Base-by-base conservation (phyloP, 192 early-diverging fungal genomes). In the Obelidium mucronatum region DNA sequence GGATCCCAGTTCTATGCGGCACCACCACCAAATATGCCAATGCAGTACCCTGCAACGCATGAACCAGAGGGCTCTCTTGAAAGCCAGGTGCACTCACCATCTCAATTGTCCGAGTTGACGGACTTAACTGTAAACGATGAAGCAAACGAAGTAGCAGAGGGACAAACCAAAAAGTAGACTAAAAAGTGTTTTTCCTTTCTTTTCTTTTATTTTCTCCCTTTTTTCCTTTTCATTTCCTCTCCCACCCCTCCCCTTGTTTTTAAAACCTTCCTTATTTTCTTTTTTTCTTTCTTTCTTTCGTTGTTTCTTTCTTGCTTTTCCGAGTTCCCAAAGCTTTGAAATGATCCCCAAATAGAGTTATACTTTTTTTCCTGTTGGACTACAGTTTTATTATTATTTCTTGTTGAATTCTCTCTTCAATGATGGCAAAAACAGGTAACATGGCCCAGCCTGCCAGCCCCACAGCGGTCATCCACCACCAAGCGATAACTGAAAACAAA, bases 1-100 rank as follows among this genome's bases (percentile, higher is more conserved):
- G 66, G 66, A n/a, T 15, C 40, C n/a, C 66, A 42, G 30, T 67
- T 26, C 33, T 67, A 67, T 52, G 40, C 66, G 26, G 66, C 44
- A 28, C n/a, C n/a, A n/a, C n/a, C n/a, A n/a, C 40, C 61, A 5
- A 24, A 4, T 19, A 15, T 39, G 6, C 61, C 66, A 13, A 48
- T 52, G 1, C 44, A 19, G 37, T 33, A 64, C 17, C 11, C 61
- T n/a, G n/a, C n/a, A n/a, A n/a, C n/a, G n/a, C n/a, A n/a, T n/a
- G n/a, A n/a, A n/a, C n/a, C n/a, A n/a, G n/a, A n/a, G n/a, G n/a
- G n/a, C n/a, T n/a, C n/a, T n/a, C n/a, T n/a, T n/a, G n/a, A n/a
- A n/a, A 22, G 17, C 37, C 33, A 11, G 15, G 33, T 22, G 22
- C 15, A 64, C 30, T 30, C 31, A 19, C 17, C 28, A 22, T 17